Evolutionary conservation across 2,329 filamentous ascomycete species (phyloP), one percentile per base, ranked within the genome.

Genomic region (Lachnum nothofagi): DNA sequence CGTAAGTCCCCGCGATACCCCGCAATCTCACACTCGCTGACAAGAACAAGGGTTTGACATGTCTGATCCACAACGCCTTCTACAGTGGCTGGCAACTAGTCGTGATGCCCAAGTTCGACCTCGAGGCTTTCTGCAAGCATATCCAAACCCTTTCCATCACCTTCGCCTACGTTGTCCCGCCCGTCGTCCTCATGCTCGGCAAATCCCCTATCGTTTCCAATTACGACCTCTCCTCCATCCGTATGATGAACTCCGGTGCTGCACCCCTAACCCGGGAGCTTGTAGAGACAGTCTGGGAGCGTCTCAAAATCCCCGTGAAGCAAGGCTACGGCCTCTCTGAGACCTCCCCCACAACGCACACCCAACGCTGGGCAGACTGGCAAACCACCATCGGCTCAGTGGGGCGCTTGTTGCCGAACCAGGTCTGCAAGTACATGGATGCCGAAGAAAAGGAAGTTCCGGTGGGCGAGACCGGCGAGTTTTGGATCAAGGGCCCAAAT

Each of bases 251-350:
- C 68, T 91, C 82, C 0, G 91, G 88, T 20, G 91, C 91, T 0
- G 91, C 91, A 0, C 91, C 91, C 0, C 72, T 96, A 34, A 91
- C 88, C 0, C 72, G 75, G 25, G 89, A 95, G 54, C 77, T 97
- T 2, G 86, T 91, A 1, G 80, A 89, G 47, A 78, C 81, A 7
- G 79, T 93, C 3, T 87, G 88, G 73, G 68, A 78, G 17, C 80
- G 90, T 6, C 79, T 93, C 50, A 82, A 82, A 44, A 75, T 94
- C 17, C 84, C 85, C 2, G 82, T 95, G 52, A 96, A 95, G 73
- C 91, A 97, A 69, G 91, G 88, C 16, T 97, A 95, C 63, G 91
- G 91, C 0, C 76, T 97, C 4, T 89, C 83, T 4, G 91, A 97
- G 71, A 94, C 89, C 12, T 84, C 84, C 22, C 90, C 91, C 0